Evolutionary conservation across 2,329 filamentous ascomycete species (phyloP), one percentile per base, ranked within the genome.

Genomic region (Tolypocladium paradoxum): DNA sequence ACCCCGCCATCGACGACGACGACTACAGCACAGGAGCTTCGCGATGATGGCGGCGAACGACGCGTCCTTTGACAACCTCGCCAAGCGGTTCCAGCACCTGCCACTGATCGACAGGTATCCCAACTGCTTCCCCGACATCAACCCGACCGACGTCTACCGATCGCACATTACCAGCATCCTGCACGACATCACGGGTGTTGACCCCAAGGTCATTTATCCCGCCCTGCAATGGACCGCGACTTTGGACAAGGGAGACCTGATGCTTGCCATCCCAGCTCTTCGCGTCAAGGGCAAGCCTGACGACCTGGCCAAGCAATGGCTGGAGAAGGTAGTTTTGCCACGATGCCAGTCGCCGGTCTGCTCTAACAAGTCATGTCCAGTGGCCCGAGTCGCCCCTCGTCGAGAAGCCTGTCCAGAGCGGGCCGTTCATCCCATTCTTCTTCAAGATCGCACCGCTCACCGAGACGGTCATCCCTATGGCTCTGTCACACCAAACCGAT

Each of bases 311-410:
- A 55, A 53, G 48, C 51, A 55, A 34, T 55, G 54, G 54, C 51
- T 55, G 16, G 54, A 55, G 11, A 55, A 55, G 54, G 54, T 51
- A 18, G 14, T 29, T 35, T 27, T n/a, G 24, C 11, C 20, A 1
- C 22, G 12, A 14, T 24, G 16, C 22, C 20, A 22, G 11, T 14
- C 33, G 6, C 16, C 7, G 33, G 6, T 24, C n/a, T 14, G 5
- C 12, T 4, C 48, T 52, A 34, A 53, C 43, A 36, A 16, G 4
- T 14, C 14, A 37, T 3, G 6, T 47, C 18, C 27, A 54, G 54
- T 55, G 54, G 54, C 54, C 54, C 31, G 54, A 53, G 20, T 55
- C 54, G 29, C 54, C 51, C 24, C 54, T 55, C 46, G 48, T 55
- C 27, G 54, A 55, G 51, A 55, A 50, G 48, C 54, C 54, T 18